phyloP scores from a whole-genome alignment of 257 asterid genomes.

The Paraleonurus japonicus region DNA sequence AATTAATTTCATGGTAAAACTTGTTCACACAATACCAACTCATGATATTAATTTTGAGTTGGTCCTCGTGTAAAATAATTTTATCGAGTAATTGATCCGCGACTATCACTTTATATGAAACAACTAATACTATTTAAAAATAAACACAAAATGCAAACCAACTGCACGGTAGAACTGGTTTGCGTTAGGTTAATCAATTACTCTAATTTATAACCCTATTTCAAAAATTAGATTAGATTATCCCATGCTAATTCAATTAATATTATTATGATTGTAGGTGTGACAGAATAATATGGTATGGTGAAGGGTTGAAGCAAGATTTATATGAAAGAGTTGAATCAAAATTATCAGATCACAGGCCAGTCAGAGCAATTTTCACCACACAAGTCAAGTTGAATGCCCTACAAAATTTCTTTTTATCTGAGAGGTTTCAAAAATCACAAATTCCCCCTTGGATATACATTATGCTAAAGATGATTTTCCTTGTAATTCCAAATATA shows the following conservation, averaged over 20 bases:
- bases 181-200: no score
- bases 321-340: conserved; percentile 53
- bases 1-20: no score
- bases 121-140: no score
- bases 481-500: conserved; percentile 25
- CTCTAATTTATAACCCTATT: no score
- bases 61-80: no score
- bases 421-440: conserved; percentile 43
- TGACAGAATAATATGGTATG: conserved; percentile 67
- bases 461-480: conserved; percentile 11
- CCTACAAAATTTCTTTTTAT: conserved; percentile 42
- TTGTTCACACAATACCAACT: no score
- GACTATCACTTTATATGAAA: no score
- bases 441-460: conserved; percentile 19
- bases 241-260: not conserved
- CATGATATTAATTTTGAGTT: no score
- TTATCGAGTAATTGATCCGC: no score
- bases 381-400: conserved; percentile 37
- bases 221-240: not conserved
- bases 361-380: conserved; percentile 55
- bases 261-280: conserved; percentile 39
- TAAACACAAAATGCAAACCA: no score
- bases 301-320: conserved; percentile 56
- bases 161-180: no score
- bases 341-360: conserved; percentile 65